Base-by-base conservation (phyloP, 495 filamentous ascomycete species). In the Evansstolkia leycettana region DNA sequence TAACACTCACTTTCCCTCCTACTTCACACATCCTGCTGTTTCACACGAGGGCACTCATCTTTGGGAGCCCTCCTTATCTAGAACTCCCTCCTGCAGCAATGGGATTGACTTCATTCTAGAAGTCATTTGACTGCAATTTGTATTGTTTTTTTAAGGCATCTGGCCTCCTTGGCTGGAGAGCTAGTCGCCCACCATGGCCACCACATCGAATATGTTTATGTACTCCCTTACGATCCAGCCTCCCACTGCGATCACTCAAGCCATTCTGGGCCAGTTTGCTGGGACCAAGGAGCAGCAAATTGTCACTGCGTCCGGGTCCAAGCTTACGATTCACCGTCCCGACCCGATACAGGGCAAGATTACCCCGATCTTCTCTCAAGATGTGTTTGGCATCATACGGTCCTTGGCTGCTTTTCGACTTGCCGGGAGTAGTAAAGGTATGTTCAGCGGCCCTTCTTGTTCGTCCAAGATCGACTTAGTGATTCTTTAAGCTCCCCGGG, bases 241-340 rank as follows among this genome's bases (percentile, higher is more conserved):
- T 38, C 84, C 92, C 17, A 83, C 87, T 33, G 80, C 86, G 24
- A 71, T 93, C 44, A 86, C 78, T 11, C 82, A 94, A 63, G 86
- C 88, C 35, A 80, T 95, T 34, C 69, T 94, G 11, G 90, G 90
- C 41, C 84, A 95, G 50, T 95, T 95, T 58, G 77, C 86, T 36
- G 88, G 90, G 27, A 90, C 81, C 36, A 90, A 86, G 57, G 86
- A 94, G 51, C 90, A 96, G 58, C 90, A 94, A 58, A 93, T 99
- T 52, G 74, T 95, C 61, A 87, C 88, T 11, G 89, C 85, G 13
- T 89, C 86, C 18, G 88, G 92, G 27, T 92, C 86, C 16, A 78
- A 83, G 37, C 70, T 99, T 19, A 85, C 83, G 8, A 76, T 99
- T 23, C 75, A 93, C 40, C 78, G 87, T 27, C 85, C 84, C 5